Evolutionary conservation across 768 basidiomycete species (phyloP).

Genomic region (Pleurotus citrinopileatus): DNA sequence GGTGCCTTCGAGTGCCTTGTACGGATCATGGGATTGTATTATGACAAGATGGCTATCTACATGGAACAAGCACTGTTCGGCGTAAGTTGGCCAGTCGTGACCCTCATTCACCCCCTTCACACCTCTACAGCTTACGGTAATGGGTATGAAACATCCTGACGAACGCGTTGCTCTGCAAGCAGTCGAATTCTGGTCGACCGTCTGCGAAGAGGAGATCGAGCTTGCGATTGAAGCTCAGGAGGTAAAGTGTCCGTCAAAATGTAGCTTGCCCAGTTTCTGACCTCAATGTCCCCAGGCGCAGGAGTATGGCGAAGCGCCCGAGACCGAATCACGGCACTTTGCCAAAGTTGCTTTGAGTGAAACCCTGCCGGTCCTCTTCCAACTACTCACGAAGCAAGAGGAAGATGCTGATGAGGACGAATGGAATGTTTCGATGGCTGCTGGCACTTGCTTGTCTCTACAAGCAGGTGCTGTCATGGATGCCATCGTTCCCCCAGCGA

Average conservation of each 20-base stretch:
- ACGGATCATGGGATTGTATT: conserved; percentile 95
- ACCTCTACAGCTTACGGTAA: conserved; percentile 76
- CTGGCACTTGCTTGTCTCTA: conserved; percentile 85
- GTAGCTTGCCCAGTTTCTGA: neutral
- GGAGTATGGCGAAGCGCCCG: conserved; percentile 86
- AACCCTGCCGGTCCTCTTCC: conserved; percentile 88
- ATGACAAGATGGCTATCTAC: conserved; percentile 98
- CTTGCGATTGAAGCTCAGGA: conserved; percentile 89
- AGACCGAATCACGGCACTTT: conserved; percentile 84
- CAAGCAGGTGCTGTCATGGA: conserved; percentile 91
- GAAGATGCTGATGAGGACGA: conserved; percentile 98
- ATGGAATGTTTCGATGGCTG: conserved; percentile 98
- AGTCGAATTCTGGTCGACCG: conserved; percentile 99
- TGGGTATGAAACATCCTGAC: conserved; percentile 94
- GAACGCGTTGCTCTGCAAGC: conserved; percentile 94
- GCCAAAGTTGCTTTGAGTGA: conserved; percentile 94
- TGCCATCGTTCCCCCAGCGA: conserved; percentile 85
- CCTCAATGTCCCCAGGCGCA: conserved; percentile 54
- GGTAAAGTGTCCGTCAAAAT: conserved; percentile 37
- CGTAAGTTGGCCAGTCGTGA: conserved; percentile 54
- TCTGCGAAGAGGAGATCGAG: conserved; percentile 96
- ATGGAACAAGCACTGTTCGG: conserved; percentile 99
- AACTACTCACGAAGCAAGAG: conserved; percentile 87
- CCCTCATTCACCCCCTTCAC: conserved; percentile 4
- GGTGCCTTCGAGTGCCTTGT: conserved; percentile 95